Evolutionary conservation across 2,329 filamentous ascomycete genomes (phyloP).

Genomic region (Mycosphaerella arachidis): DNA sequence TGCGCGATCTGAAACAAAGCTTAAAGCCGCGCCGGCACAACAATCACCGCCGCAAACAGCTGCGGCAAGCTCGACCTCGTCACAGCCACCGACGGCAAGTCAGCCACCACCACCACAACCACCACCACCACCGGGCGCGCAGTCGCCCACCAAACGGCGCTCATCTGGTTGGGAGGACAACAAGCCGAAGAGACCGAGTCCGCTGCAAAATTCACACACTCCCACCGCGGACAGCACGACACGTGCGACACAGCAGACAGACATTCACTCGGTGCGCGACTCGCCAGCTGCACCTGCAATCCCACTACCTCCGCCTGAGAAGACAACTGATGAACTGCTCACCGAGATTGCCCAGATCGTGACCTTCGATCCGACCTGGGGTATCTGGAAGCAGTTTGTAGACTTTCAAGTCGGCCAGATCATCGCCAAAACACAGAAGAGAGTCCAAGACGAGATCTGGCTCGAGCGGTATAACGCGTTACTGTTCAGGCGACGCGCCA

Average conservation of each 20-base stretch:
- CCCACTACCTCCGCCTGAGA: conserved; percentile 13
- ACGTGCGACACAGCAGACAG: background rate
- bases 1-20: conserved; percentile 20
- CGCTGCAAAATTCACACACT: conserved; percentile 31
- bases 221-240: conserved; percentile 15
- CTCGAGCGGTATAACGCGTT: conserved; percentile 28
- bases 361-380: conserved; percentile 35
- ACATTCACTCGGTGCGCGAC: background rate
- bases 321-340: conserved; percentile 15
- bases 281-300: conserved; percentile 5
- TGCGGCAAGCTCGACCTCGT: background rate
- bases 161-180: conserved; percentile 14
- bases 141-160: conserved; percentile 15
- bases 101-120: conserved; percentile 2
- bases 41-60: conserved; percentile 3
- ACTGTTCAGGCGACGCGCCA: conserved; percentile 16
- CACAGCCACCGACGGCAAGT: background rate
- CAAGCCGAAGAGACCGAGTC: conserved; percentile 33
- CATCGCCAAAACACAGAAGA: conserved; percentile 32
- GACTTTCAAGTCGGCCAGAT: conserved; percentile 37
- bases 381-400: conserved; percentile 44
- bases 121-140: conserved; percentile 10
- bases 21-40: conserved; percentile 13
- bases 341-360: conserved; percentile 35
- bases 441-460: conserved; percentile 31